Evolutionary conservation across 2,329 filamentous ascomycete species (phyloP).

Genomic region (Tolypocladium ophioglossoides): DNA sequence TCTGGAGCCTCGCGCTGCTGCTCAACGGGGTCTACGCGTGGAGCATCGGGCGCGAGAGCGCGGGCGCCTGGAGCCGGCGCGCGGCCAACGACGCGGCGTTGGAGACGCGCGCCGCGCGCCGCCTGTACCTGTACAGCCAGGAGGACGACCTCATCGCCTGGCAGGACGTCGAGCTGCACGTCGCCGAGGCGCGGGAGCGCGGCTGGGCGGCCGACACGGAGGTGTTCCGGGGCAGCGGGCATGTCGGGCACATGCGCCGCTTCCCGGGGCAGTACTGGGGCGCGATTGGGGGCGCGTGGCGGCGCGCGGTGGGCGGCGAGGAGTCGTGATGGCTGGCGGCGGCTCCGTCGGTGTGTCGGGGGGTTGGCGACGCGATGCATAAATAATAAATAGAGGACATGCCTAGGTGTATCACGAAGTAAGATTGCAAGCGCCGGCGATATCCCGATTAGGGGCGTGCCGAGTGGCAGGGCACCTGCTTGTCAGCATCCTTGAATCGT

Average conservation of each 20-base stretch:
- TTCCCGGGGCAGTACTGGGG: slow-evolving; percentile 49
- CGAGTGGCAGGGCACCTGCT: too few species aligned
- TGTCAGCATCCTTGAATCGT: too few species aligned
- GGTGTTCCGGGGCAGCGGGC: slow-evolving; percentile 45
- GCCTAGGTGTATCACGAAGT: too few species aligned
- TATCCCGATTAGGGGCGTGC: background rate
- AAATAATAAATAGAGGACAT: too few species aligned
- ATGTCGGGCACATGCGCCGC: slow-evolving; percentile 51
- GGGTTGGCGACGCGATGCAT: too few species aligned
- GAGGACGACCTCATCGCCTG: slow-evolving; percentile 45
- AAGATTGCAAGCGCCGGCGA: background rate
- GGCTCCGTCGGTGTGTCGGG: too few species aligned
- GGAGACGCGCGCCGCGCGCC: slow-evolving; percentile 25
- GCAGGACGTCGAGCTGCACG: slow-evolving; percentile 45
- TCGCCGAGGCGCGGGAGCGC: slow-evolving; percentile 30
- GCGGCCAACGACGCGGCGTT: slow-evolving; percentile 25
- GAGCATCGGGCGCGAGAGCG: slow-evolving; percentile 26
- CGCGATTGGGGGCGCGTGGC: slow-evolving; percentile 23
- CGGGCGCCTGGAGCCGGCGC: slow-evolving; percentile 26
- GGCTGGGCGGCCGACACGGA: slow-evolving; percentile 40
- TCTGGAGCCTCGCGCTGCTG: slow-evolving; percentile 35
- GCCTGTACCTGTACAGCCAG: slow-evolving; percentile 49
- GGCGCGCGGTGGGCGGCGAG: background rate
- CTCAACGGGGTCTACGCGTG: slow-evolving; percentile 22
- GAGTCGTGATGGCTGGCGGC: background rate